Percentiles rank a stretch among this genome's conserved stretches.
Evolutionary conservation across 805 yeast genomes (phyloP).

Genomic region (Pichia deserticola): DNA sequence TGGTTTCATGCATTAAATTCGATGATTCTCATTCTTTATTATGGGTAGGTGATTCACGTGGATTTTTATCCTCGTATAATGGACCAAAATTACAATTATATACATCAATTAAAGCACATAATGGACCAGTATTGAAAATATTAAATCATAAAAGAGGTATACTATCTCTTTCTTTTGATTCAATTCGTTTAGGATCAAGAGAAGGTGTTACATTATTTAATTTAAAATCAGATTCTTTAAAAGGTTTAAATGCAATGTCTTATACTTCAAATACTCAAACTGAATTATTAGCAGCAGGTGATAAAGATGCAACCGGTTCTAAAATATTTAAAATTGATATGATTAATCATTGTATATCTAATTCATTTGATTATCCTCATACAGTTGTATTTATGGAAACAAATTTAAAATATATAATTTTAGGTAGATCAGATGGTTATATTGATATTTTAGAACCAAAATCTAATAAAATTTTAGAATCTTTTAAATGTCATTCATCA

Average conservation of each 20-base stretch:
- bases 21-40: conserved; percentile 69
- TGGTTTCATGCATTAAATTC: conserved; percentile 37
- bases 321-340: conserved; percentile 38
- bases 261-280: conserved; percentile 34
- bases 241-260: conserved; percentile 34
- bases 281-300: conserved; percentile 40
- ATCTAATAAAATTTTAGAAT: conserved; percentile 38
- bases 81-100: conserved; percentile 48
- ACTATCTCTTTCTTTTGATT: conserved; percentile 44
- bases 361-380: conserved; percentile 35
- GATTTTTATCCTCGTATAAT: conserved; percentile 37
- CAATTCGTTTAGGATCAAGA: conserved; percentile 46
- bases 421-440: conserved; percentile 54
- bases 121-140: conserved; percentile 42
- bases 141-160: conserved; percentile 52
- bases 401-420: conserved; percentile 44
- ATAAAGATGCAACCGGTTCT: conserved; percentile 17
- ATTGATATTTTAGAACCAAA: conserved; percentile 59
- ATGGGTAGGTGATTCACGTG: conserved; percentile 76
- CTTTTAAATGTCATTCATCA: conserved; percentile 54
- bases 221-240: conserved; percentile 23
- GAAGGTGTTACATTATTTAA: conserved; percentile 43
- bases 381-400: conserved; percentile 42
- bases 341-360: conserved; percentile 29
- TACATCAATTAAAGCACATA: conserved; percentile 49